A percentile compares a stretch with the other conserved stretches of the same genome.
Evolutionary conservation across 2,329 filamentous ascomycete species (phyloP).

Genomic region (Ophidiomyces ophidiicola): DNA sequence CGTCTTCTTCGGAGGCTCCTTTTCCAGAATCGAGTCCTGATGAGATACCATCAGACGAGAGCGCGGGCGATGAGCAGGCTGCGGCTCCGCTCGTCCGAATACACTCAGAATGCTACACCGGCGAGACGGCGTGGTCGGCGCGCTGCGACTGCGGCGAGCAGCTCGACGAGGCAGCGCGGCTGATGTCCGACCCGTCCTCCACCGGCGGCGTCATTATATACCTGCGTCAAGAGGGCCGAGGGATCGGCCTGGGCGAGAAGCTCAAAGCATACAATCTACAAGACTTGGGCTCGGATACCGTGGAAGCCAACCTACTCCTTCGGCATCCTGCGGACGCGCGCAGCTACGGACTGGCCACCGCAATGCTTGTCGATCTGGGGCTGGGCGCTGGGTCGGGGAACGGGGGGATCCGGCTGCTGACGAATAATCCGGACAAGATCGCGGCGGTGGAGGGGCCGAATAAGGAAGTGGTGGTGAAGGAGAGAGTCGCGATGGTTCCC

Average conservation of each 20-base stretch:
- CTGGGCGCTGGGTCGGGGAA: conserved; percentile 51
- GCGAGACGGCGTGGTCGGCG: conserved; percentile 96
- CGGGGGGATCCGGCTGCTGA: conserved; percentile 59
- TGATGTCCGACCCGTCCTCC: conserved; percentile 51
- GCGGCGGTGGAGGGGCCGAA: conserved; percentile 85
- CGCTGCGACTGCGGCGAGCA: conserved; percentile 97
- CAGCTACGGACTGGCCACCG: conserved; percentile 91
- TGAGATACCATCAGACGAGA: conserved; percentile 7
- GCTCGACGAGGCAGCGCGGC: conserved; percentile 82
- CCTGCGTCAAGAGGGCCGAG: conserved; percentile 85
- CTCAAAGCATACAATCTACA: conserved; percentile 97
- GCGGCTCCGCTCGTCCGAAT: conserved; percentile 71
- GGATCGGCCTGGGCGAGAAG: conserved; percentile 89
- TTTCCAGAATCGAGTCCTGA: neutral
- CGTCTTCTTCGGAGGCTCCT: conserved; percentile 10
- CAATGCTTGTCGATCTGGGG: conserved; percentile 79
- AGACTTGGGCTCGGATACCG: conserved; percentile 92
- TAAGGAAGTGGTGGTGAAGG: conserved; percentile 72
- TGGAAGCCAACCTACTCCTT: conserved; percentile 84
- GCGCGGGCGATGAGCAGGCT: neutral
- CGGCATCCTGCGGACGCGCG: conserved; percentile 88
- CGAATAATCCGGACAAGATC: conserved; percentile 97
- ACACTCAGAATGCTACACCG: conserved; percentile 96
- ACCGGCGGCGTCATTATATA: conserved; percentile 88
- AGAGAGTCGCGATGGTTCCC: conserved; percentile 90